Evolutionary conservation across 495 filamentous ascomycete genomes (phyloP).

Genomic region (Podospora anserina): DNA sequence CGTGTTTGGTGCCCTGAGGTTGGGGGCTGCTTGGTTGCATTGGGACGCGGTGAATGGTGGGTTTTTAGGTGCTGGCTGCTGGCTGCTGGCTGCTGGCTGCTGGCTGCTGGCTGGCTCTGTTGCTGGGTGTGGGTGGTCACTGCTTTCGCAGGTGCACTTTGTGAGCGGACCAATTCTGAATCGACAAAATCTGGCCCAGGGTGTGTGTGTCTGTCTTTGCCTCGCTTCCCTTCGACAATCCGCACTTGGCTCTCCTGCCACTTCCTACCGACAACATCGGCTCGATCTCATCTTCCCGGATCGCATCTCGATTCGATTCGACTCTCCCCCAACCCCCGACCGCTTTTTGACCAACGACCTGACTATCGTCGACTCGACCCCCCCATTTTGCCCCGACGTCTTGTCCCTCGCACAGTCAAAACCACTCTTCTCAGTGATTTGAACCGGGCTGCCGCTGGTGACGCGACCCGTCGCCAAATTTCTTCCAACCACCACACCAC

Average conservation of each 20-base stretch:
- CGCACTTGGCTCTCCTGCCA: slow-evolving; percentile 19
- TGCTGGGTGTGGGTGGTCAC: slow-evolving; percentile 22
- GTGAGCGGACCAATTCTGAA: slow-evolving; percentile 33
- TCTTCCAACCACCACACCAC: slow-evolving; percentile 23
- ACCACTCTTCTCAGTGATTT: slow-evolving; percentile 10
- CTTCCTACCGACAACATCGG: slow-evolving; percentile 26
- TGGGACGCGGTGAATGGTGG: slow-evolving; percentile 9
- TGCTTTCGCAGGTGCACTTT: slow-evolving; percentile 17
- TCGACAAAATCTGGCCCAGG: slow-evolving; percentile 32
- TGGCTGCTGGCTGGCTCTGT: slow-evolving; percentile 12
- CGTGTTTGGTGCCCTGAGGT: not conserved
- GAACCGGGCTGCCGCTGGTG: slow-evolving; percentile 32
- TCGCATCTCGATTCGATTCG: slow-evolving; percentile 29
- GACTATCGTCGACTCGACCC: slow-evolving; percentile 24
- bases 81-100: not conserved
- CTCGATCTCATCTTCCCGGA: slow-evolving; percentile 34
- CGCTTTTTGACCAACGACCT: slow-evolving; percentile 21
- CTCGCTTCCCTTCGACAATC: slow-evolving; percentile 26
- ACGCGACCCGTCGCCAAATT: slow-evolving; percentile 44
- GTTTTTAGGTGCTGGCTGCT: not conserved
- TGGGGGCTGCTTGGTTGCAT: slow-evolving; percentile 1
- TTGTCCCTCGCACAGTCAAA: slow-evolving; percentile 17
- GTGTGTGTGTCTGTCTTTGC: slow-evolving; percentile 21
- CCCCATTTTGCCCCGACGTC: slow-evolving; percentile 37
- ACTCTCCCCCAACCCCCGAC: slow-evolving; percentile 29